These are phyloP conservation scores for Ophiosphaerella korrae DNA, from an alignment of 2,329 filamentous ascomycete genomes.

Conservation along the genomic window DNA sequence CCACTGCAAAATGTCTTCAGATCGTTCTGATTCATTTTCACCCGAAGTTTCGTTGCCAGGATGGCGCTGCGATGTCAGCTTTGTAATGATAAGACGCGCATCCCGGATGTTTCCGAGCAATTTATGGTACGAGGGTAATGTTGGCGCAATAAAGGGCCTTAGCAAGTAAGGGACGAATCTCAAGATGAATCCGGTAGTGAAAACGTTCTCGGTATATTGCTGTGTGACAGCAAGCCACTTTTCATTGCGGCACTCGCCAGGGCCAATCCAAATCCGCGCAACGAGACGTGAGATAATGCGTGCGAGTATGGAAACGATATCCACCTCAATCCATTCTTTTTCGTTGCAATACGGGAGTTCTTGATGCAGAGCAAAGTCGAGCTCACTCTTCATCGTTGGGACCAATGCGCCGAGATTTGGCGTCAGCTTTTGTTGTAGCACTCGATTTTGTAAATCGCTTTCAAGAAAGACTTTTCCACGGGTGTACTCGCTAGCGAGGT, in stretches of 20 bases:
- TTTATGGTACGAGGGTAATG: neutral
- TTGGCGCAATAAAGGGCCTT: neutral
- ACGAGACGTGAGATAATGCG: neutral
- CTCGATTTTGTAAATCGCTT: neutral
- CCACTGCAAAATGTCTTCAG: conserved; percentile 33
- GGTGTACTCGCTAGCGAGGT: neutral
- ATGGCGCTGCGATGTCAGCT: too few relatives aligned
- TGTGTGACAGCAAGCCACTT: neutral
- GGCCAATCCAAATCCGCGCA: neutral
- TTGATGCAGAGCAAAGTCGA: neutral
- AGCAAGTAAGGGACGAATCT: neutral
- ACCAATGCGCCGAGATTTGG: neutral
- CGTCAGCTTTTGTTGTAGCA: neutral
- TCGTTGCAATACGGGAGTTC: neutral
- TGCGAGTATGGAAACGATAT: neutral
- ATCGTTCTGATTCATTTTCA: conserved; percentile 4
- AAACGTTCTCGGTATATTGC: neutral
- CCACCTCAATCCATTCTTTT: too few relatives aligned
- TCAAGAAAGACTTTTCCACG: neutral
- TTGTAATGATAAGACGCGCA: too few relatives aligned
- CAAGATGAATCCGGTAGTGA: neutral
- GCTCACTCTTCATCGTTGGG: neutral
- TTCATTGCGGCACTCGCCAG: neutral
- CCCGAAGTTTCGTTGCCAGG: neutral
- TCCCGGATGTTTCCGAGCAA: too few relatives aligned